These are phyloP conservation scores for Pseudophaeomoniella oleicola DNA, from an alignment of 2,329 filamentous ascomycete species.

Conservation along the genomic window DNA sequence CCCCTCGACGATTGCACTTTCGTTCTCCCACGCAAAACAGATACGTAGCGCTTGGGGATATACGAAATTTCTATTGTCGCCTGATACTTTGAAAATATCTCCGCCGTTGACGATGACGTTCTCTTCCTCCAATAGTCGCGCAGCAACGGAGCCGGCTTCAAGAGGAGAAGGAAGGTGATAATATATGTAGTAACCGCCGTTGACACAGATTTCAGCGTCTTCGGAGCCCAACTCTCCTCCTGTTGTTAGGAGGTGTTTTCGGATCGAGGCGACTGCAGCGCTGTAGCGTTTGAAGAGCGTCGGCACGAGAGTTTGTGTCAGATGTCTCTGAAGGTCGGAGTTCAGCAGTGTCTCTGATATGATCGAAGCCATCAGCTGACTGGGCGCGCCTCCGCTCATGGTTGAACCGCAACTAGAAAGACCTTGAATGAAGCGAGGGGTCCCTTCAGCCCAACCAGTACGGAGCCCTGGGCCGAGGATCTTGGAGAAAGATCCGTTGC, in stretches of 20 bases:
- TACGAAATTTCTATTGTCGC: slow-evolving; percentile 39
- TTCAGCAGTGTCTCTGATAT: slow-evolving; percentile 38
- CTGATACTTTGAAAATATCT: slow-evolving; percentile 24
- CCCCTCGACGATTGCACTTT: slow-evolving; percentile 51
- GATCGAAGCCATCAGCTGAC: slow-evolving; percentile 41
- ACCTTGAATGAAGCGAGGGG: slow-evolving; percentile 11
- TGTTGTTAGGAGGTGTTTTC: slow-evolving; percentile 41
- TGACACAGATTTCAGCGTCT: slow-evolving; percentile 33
- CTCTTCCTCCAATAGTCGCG: slow-evolving; percentile 44
- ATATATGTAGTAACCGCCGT: slow-evolving; percentile 80
- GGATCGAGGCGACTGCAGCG: slow-evolving; percentile 36
- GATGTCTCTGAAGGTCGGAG: slow-evolving; percentile 36
- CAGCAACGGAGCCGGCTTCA: slow-evolving; percentile 39
- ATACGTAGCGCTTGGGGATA: slow-evolving; percentile 44
- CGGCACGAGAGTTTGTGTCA: slow-evolving; percentile 37
- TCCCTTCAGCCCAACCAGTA: slow-evolving; percentile 63
- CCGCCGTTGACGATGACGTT: slow-evolving; percentile 53
- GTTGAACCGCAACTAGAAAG: slow-evolving; percentile 30
- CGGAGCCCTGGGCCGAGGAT: slow-evolving; percentile 59
- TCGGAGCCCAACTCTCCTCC: slow-evolving; percentile 43
- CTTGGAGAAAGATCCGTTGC: slow-evolving; percentile 70
- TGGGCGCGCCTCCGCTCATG: slow-evolving; percentile 42
- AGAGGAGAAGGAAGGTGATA: slow-evolving; percentile 43
- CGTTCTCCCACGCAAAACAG: slow-evolving; percentile 62
- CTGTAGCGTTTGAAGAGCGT: too few species aligned